Conservation (phyloP, 345 rosid genomes). For the Adansonia digitata region DNA sequence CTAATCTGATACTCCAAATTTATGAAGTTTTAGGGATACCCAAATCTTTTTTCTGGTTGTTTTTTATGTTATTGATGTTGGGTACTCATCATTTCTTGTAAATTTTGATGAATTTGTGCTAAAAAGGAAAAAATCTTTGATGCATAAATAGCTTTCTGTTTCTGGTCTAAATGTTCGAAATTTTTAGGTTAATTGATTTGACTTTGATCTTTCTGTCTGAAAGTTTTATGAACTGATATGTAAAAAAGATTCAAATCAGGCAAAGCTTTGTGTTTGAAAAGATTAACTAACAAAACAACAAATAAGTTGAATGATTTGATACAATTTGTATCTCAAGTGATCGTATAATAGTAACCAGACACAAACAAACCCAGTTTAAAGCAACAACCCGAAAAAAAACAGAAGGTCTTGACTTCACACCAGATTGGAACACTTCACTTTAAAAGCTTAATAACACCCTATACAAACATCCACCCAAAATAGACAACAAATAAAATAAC, state of each 20-base stretch:
- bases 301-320: conserved; percentile 4
- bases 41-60: background rate
- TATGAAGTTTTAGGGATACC: background rate
- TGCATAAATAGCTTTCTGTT: background rate
- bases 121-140: background rate
- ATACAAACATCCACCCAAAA: conserved; percentile 32
- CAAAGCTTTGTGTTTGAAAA: background rate
- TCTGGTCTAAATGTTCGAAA: too few species aligned
- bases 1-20: background rate
- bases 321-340: conserved; percentile 15
- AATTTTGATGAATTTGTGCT: background rate
- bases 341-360: background rate
- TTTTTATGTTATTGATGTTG: background rate
- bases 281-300: background rate
- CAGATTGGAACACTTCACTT: conserved; percentile 3
- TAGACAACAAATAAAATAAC: conserved; percentile 15
- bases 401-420: conserved; percentile 16
- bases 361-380: conserved; percentile 14
- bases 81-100: background rate
- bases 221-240: too few species aligned
- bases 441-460: conserved; percentile 10
- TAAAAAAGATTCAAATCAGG: background rate
- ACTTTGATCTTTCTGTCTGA: background rate
- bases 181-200: background rate
- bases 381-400: conserved; percentile 11